Evolutionary conservation across 2,329 filamentous ascomycete genomes (phyloP), one percentile per base, ranked within the genome.

Genomic region (Ceratocystiopsis brevicomis): DNA sequence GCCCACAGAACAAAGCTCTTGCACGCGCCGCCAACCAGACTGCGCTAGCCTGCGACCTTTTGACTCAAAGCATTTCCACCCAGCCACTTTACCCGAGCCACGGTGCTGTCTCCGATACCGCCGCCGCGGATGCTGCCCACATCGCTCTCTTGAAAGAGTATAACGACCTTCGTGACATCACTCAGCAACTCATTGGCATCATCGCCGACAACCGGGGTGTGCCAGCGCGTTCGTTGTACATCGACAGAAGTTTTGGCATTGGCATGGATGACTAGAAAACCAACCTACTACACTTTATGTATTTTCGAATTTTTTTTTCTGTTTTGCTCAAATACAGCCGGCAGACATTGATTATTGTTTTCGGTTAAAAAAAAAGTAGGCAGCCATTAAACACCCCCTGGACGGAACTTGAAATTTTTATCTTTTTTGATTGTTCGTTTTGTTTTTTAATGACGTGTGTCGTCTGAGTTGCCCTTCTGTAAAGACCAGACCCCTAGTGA

Each of bases 81-180:
- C 4, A 21, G 19, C 19, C 19, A 30, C 25, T 30, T 11, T 11
- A 11, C 25, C 25, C 25, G 8, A 30, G 2, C 25, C 25, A 30
- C 10, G 25, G 10, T 11, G 25, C 8, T 30, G 25, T 30, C 8
- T 11, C 25, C 10, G 25, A 30, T 10, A 9, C n/a, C 4, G 15
- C 14, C 14, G 15, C 10, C 30, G 9, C 33, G 16, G 42, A 41
- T 17, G 43, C 53, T 13, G 43, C 47, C 2, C 53, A 54, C 40
- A 57, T 58, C 38, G 41, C 44, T 19, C 50, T 52, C 1, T 50
- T 62, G 15, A 52, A 54, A 32, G 50, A 57, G 36, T 62, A 62
- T 52, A 62, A 62, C 50, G 56, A 61, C 25, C 50, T 59, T 37
- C 61, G 60, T 37, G 60, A 62, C 25, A 53, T 59, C 10, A 57